Evolutionary conservation across 2,329 filamentous ascomycete species (phyloP), one percentile per base, ranked within the genome.

Genomic region (Parasarocladium wereldwijsianum): DNA sequence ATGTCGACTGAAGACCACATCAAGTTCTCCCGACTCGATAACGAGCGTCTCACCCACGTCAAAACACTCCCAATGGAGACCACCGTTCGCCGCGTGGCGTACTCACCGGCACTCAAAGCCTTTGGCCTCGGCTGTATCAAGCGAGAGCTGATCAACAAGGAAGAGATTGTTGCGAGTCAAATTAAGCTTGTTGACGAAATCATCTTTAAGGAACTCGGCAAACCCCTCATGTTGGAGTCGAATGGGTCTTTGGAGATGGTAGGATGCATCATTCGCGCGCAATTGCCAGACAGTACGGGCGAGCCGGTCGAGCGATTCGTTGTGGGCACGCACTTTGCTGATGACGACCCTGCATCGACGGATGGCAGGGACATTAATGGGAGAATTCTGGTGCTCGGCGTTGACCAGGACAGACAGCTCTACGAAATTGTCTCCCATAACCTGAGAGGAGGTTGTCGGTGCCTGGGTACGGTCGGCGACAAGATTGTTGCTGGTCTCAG

Each of bases 141-240:
- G 37, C 72, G 85, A 11, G 72, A 78, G 31, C 54, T 94, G 1
- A 55, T 66, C 8, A 57, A 70, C 7, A 80, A 79, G 10, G 73
- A 74, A 38, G 90, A 98, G 50, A 54, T 76, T 4, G 66, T 93
- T 9, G 68, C 70, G 8, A 87, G 81, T 43, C 75, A 76, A n/a
- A 81, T 98, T 45, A 78, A 78, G 43, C 67, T 98, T 2, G 85
- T 92, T 1, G 87, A 98, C 43, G 90, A 96, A 45, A 73, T 94
- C 19, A 61, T 83, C 12, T 93, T 96, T 51, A 73, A 80, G 36
- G 69, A 78, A 30, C 62, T 94, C 1, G 83, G 72, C 1, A 54
- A 79, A 40, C 70, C 75, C 0, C 77, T 81, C 37, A 49, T 66
- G 6, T 55, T 96, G 10, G 55, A 64, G 8, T 47, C 46, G 6